Evolutionary conservation across 305 asterid species (phyloP).

Genomic region (Stenogyne calaminthoides): DNA sequence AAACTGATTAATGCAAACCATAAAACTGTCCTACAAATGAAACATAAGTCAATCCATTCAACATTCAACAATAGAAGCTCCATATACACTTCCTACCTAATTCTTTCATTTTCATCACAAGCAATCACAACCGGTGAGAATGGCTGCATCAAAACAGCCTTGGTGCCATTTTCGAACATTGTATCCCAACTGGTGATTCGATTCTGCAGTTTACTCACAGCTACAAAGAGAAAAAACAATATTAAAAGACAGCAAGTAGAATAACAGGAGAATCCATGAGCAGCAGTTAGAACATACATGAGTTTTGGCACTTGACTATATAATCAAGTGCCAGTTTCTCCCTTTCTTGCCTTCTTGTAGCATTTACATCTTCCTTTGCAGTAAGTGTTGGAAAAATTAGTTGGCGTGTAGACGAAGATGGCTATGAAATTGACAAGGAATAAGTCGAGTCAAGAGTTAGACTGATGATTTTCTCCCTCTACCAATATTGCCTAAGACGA

Average conservation of each 20-base stretch:
- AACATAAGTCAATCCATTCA: background rate
- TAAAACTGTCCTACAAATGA: background rate
- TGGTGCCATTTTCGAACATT: slow-evolving; percentile 84
- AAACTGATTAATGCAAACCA: slow-evolving; percentile 12
- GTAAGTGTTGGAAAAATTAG: no score
- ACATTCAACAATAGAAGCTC: slow-evolving; percentile 10
- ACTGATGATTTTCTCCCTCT: no score
- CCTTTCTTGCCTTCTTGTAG: slow-evolving; percentile 84
- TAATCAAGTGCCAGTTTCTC: slow-evolving; percentile 84
- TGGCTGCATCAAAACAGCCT: slow-evolving; percentile 83
- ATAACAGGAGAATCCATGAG: background rate
- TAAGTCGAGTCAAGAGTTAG: no score
- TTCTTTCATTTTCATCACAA: slow-evolving; percentile 88
- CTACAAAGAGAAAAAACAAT: slow-evolving; percentile 51
- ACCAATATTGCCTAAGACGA: no score
- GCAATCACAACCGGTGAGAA: slow-evolving; percentile 94
- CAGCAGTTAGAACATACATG: slow-evolving; percentile 53
- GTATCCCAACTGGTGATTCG: slow-evolving; percentile 99
- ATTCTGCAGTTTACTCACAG: slow-evolving; percentile 76
- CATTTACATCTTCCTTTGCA: slow-evolving; percentile 75
- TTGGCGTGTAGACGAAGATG: no score
- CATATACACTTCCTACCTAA: slow-evolving; percentile 57
- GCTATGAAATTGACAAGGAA: no score
- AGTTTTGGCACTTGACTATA: slow-evolving; percentile 87
- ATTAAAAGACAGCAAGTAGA: slow-evolving; percentile 10